These are phyloP conservation scores for Withania somnifera DNA, from an alignment of 305 asterid genomes.

Conservation along the genomic window DNA sequence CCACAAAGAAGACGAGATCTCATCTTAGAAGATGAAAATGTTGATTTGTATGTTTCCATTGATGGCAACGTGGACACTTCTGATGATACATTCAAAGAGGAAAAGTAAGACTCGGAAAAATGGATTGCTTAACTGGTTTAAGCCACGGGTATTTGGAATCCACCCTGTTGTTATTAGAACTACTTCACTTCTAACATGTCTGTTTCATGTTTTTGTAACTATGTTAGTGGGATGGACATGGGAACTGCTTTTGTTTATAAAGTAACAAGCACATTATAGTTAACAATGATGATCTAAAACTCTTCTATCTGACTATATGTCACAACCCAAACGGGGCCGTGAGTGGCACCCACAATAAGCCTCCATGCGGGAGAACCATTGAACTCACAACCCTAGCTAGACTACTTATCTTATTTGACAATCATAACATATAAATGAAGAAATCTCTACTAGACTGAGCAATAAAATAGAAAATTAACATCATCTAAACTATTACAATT, in stretches of 20 bases:
- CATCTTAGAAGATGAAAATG: constrained; percentile 72
- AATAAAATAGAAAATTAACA: too few relatives aligned
- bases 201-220: neutral
- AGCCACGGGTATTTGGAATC: constrained; percentile 57
- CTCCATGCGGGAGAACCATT: too few relatives aligned
- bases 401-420: too few relatives aligned
- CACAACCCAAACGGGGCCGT: too few relatives aligned
- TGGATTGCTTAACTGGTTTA: constrained; percentile 91
- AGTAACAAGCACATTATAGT: neutral
- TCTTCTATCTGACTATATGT: neutral
- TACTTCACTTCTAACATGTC: neutral
- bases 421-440: too few relatives aligned
- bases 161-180: neutral
- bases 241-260: neutral
- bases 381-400: too few relatives aligned
- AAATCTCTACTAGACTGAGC: too few relatives aligned
- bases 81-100: constrained; percentile 59
- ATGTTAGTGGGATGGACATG: constrained; percentile 2
- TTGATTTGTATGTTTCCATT: constrained; percentile 49
- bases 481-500: too few relatives aligned
- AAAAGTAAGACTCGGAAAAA: constrained; percentile 71
- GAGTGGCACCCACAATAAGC: too few relatives aligned
- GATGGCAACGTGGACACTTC: constrained; percentile 56
- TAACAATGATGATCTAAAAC: neutral
- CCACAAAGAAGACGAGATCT: constrained; percentile 94